Conservation (phyloP, 306 rosid species). For the Acacia melanoxylon region DNA sequence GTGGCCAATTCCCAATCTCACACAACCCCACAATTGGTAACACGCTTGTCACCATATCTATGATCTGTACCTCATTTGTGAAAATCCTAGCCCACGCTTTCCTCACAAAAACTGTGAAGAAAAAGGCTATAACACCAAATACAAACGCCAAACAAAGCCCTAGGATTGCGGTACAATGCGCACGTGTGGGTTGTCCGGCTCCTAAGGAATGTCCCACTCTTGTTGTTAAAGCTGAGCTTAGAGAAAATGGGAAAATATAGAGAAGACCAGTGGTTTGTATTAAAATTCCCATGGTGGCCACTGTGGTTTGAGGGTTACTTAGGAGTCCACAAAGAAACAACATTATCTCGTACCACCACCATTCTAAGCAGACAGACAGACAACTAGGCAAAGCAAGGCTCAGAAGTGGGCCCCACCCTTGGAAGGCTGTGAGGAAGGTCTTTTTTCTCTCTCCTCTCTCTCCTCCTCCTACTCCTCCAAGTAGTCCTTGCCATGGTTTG, state of each 20-base stretch:
- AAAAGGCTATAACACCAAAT: constrained; percentile 50
- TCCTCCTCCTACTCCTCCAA: too few species aligned
- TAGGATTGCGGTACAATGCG: constrained; percentile 53
- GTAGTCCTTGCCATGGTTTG: constrained; percentile 70
- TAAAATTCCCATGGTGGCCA: constrained; percentile 84
- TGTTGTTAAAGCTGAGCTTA: constrained; percentile 63
- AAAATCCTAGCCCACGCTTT: constrained; percentile 63
- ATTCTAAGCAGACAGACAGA: constrained; percentile 70
- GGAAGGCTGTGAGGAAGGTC: constrained; percentile 34
- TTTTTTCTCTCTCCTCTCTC: neutral
- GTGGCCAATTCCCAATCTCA: constrained; percentile 78
- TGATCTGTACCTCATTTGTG: constrained; percentile 64
- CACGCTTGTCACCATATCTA: constrained; percentile 54
- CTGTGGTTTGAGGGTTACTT: constrained; percentile 60
- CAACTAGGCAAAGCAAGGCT: constrained; percentile 76
- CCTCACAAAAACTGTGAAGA: constrained; percentile 44
- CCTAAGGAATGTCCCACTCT: constrained; percentile 72
- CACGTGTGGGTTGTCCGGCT: constrained; percentile 59
- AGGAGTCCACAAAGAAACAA: constrained; percentile 68
- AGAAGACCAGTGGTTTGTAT: constrained; percentile 80
- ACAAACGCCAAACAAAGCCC: constrained; percentile 55
- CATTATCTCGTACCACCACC: constrained; percentile 97
- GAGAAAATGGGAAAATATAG: constrained; percentile 61
- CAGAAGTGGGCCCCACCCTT: constrained; percentile 71
- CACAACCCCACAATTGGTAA: constrained; percentile 76